Percentiles rank a stretch among this genome's conserved stretches.
Evolutionary conservation across 352 stramenopile species (phyloP).

Genomic region (Blastocystis sp.): DNA sequence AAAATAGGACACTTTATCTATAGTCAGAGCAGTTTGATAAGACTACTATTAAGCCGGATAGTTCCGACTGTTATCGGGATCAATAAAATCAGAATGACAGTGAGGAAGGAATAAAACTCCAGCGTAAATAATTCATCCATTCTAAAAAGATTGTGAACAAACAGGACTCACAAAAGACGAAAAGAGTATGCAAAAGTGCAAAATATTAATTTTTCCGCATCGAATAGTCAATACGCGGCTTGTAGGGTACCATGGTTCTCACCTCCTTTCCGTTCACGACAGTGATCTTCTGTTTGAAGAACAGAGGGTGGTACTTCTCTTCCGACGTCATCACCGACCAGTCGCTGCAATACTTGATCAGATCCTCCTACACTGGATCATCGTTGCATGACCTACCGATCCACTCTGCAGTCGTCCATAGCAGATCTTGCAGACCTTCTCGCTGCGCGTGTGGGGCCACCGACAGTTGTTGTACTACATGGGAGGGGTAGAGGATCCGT

Average conservation of each 20-base stretch:
- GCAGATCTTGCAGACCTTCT: constrained; percentile 96
- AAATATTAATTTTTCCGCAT: constrained; percentile 46
- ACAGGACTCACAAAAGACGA: constrained; percentile 33
- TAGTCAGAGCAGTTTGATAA: background rate
- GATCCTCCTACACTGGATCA: constrained; percentile 10
- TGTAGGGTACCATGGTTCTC: constrained; percentile 6
- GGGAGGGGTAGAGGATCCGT: background rate
- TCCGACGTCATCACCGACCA: constrained; percentile 57
- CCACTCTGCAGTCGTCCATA: constrained; percentile 85
- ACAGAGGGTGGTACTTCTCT: constrained; percentile 43
- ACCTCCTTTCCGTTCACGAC: background rate
- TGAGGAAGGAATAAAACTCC: background rate
- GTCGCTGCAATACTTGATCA: constrained; percentile 49
- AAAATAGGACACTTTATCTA: background rate
- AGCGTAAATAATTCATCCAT: constrained; percentile 1
- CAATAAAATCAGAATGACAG: constrained; percentile 1
- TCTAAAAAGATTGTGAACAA: background rate
- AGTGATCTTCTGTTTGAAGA: constrained; percentile 3
- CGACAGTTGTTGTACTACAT: constrained; percentile 65
- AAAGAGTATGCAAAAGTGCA: constrained; percentile 29
- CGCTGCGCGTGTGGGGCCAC: constrained; percentile 97
- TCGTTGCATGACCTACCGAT: background rate
- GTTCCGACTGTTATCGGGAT: constrained; percentile 19
- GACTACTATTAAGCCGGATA: background rate
- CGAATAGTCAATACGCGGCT: background rate